These are phyloP conservation scores for Lentinula boryana DNA, from an alignment of 768 basidiomycete species.

Conservation along the genomic window DNA sequence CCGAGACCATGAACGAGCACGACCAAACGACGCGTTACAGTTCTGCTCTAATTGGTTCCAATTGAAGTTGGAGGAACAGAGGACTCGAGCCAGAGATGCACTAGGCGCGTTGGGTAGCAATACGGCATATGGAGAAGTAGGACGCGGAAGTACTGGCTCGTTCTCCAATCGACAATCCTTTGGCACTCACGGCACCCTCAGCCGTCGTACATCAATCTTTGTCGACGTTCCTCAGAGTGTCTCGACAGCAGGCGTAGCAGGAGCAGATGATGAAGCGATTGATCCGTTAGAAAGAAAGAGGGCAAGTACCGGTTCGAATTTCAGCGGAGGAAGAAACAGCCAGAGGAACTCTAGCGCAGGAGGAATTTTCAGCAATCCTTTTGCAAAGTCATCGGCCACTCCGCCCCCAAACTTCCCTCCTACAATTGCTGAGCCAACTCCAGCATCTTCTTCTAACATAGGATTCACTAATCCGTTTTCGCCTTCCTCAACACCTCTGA, in stretches of 20 bases:
- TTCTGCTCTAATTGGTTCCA: constrained; percentile 96
- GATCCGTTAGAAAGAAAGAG: neutral
- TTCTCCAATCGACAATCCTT: constrained; percentile 24
- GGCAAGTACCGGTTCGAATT: neutral
- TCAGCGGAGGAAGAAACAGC: neutral
- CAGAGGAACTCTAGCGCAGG: neutral
- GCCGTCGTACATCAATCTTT: constrained; percentile 46
- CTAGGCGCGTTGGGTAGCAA: constrained; percentile 20
- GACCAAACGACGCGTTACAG: constrained; percentile 88
- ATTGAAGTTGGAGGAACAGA: constrained; percentile 77
- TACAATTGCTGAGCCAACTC: constrained; percentile 53
- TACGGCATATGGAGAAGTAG: constrained; percentile 36
- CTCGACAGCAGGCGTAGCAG: constrained; percentile 63
- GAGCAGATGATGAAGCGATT: neutral
- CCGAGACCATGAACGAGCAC: constrained; percentile 78
- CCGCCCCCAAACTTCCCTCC: constrained; percentile 41
- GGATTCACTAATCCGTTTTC: constrained; percentile 53
- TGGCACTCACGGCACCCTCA: constrained; percentile 43
- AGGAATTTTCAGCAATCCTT: neutral
- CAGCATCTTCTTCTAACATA: constrained; percentile 53
- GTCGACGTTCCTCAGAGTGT: constrained; percentile 56
- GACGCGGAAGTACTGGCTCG: constrained; percentile 59
- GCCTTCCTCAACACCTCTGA: constrained; percentile 39
- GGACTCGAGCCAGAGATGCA: constrained; percentile 64
- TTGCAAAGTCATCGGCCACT: constrained; percentile 72